A percentile compares a stretch with the other conserved stretches of the same genome.
Conservation (phyloP, 2,329 filamentous ascomycete genomes). For the Fusarium armeniacum region DNA sequence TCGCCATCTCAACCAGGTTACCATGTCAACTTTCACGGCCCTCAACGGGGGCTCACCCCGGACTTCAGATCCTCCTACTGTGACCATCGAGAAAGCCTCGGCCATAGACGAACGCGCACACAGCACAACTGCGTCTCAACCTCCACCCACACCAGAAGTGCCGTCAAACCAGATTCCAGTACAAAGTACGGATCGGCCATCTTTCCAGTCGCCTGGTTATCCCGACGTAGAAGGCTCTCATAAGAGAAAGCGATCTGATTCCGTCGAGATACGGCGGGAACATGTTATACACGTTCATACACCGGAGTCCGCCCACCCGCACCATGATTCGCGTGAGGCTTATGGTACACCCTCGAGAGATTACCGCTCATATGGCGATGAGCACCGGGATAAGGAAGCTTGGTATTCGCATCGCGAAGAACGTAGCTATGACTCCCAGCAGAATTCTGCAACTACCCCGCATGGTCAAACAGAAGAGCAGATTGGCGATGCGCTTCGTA, state of each 20-base stretch:
- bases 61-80: slow-evolving; percentile 54
- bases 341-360: slow-evolving; percentile 62
- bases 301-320: slow-evolving; percentile 52
- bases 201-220: slow-evolving; percentile 58
- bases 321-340: slow-evolving; percentile 58
- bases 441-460: slow-evolving; percentile 61
- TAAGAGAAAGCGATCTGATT: slow-evolving; percentile 79
- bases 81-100: slow-evolving; percentile 51
- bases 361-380: slow-evolving; percentile 62
- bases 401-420: slow-evolving; percentile 67
- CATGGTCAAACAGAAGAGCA: slow-evolving; percentile 66
- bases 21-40: slow-evolving; percentile 67
- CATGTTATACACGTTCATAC: slow-evolving; percentile 52
- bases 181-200: slow-evolving; percentile 58
- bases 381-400: slow-evolving; percentile 63
- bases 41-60: slow-evolving; percentile 67
- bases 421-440: slow-evolving; percentile 62
- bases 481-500: slow-evolving; percentile 60
- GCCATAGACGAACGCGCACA: slow-evolving; percentile 54
- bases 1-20: slow-evolving; percentile 14
- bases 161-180: slow-evolving; percentile 57
- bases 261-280: slow-evolving; percentile 65
- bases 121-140: slow-evolving; percentile 45
- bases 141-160: slow-evolving; percentile 49
- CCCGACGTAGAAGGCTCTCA: slow-evolving; percentile 65